phyloP scores from a whole-genome alignment of 164 flowering plant genomes.

The grape (Vitis vinifera) region DNA sequence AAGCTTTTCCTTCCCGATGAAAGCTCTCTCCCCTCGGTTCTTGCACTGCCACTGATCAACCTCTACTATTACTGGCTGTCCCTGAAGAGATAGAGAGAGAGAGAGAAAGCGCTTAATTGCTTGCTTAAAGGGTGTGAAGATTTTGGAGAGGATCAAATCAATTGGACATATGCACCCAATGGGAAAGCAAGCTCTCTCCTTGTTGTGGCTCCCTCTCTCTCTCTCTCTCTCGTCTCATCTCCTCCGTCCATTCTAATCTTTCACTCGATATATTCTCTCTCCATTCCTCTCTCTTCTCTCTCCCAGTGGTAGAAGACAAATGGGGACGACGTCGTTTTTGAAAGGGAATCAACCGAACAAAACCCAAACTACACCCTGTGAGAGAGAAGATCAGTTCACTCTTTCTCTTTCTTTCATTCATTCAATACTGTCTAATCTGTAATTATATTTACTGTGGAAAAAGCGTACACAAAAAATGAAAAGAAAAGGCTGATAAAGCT shows the following conservation, averaged over 20 bases:
- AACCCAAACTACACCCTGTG: no score
- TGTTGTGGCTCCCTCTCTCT: neutral
- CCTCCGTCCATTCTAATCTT: neutral
- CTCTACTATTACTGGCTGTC: neutral
- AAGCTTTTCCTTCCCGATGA: conserved; percentile 10
- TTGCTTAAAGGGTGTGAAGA: neutral
- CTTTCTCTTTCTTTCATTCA: no score
- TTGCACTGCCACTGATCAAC: conserved; percentile 1
- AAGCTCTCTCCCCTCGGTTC: conserved; percentile 8
- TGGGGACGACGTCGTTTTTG: no score
- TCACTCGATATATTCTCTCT: neutral
- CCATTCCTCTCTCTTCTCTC: neutral
- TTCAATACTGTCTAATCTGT: no score
- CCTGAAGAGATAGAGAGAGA: neutral
- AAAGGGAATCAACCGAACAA: no score
- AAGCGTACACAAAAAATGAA: no score
- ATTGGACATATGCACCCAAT: no score
- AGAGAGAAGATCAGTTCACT: no score
- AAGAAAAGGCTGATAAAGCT: no score
- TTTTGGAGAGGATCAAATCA: neutral
- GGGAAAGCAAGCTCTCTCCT: neutral
- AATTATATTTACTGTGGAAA: no score
- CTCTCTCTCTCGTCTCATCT: neutral
- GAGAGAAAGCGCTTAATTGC: neutral
- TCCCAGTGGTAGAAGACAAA: no score